Evolutionary conservation across 768 basidiomycete genomes (phyloP).

Genomic region (Lactifluus piperatus): DNA sequence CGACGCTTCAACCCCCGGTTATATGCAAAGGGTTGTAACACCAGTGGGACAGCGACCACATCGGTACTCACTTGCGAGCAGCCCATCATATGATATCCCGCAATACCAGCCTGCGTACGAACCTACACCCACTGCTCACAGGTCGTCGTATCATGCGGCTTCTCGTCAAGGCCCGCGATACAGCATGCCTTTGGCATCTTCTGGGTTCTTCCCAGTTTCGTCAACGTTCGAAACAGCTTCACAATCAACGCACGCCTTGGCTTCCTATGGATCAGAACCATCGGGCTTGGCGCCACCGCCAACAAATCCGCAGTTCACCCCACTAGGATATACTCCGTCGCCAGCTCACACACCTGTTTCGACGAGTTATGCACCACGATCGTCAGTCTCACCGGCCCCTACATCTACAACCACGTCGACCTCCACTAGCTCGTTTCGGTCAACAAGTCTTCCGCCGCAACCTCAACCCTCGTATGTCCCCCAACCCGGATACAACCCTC

Average conservation of each 20-base stretch:
- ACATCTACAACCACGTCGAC: not conserved
- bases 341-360: conserved; percentile 19
- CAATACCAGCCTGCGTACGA: conserved; percentile 43
- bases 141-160: conserved; percentile 30
- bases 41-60: conserved; percentile 15
- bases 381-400: conserved; percentile 17
- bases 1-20: conserved; percentile 18
- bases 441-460: conserved; percentile 4
- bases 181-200: conserved; percentile 56
- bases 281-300: conserved; percentile 16
- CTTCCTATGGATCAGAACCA: conserved; percentile 20
- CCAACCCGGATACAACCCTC: conserved; percentile 11
- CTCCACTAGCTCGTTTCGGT: conserved; percentile 3
- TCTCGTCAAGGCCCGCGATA: conserved; percentile 48
- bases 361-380: not conserved
- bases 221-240: conserved; percentile 19
- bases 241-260: not conserved
- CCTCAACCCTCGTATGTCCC: conserved; percentile 1
- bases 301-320: conserved; percentile 22
- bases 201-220: conserved; percentile 57
- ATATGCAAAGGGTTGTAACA: conserved; percentile 10
- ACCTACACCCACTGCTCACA: conserved; percentile 29
- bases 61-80: conserved; percentile 22
- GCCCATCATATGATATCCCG: conserved; percentile 25
- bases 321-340: conserved; percentile 22